Evolutionary conservation across 495 filamentous ascomycete genomes (phyloP).

Genomic region (Poronia punctata): DNA sequence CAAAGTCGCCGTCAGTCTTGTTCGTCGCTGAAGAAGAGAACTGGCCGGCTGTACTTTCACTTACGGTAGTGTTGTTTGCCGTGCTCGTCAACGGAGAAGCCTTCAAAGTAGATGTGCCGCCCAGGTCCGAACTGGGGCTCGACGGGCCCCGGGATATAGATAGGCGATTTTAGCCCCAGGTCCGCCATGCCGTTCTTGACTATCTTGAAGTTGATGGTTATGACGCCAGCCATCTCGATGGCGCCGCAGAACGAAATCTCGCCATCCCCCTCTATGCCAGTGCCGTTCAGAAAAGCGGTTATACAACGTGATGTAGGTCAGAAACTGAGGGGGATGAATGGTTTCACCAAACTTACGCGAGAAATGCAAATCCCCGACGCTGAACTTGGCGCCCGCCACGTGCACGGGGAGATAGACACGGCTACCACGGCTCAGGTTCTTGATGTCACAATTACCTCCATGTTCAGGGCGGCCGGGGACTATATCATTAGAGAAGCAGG

Average conservation of each 20-base stretch:
- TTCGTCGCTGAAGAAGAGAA: neutral
- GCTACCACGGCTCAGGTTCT: slow-evolving; percentile 77
- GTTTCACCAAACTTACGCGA: slow-evolving; percentile 47
- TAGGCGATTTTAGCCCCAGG: slow-evolving; percentile 75
- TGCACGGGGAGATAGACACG: slow-evolving; percentile 85
- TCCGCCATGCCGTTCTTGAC: slow-evolving; percentile 76
- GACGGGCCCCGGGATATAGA: slow-evolving; percentile 85
- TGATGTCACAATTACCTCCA: slow-evolving; percentile 78
- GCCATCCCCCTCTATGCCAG: slow-evolving; percentile 64
- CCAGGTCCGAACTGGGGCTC: slow-evolving; percentile 88
- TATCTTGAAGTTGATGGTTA: slow-evolving; percentile 85
- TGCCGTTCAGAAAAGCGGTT: neutral
- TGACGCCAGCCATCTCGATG: slow-evolving; percentile 93
- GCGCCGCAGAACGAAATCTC: slow-evolving; percentile 96
- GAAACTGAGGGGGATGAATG: neutral
- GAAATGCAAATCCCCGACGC: slow-evolving; percentile 88
- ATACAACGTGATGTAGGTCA: neutral
- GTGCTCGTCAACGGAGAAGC: slow-evolving; percentile 85
- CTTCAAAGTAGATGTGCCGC: slow-evolving; percentile 85
- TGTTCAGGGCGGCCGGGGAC: slow-evolving; percentile 72
- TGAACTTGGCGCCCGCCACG: slow-evolving; percentile 84
- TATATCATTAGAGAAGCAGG: too few species aligned
- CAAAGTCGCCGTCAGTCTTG: neutral
- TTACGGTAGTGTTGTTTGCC: slow-evolving; percentile 79
- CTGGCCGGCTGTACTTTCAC: neutral